Evolutionary conservation across 2,329 filamentous ascomycete genomes (phyloP), one percentile per base, ranked within the genome.

Genomic region (Diplocarpon mali): DNA sequence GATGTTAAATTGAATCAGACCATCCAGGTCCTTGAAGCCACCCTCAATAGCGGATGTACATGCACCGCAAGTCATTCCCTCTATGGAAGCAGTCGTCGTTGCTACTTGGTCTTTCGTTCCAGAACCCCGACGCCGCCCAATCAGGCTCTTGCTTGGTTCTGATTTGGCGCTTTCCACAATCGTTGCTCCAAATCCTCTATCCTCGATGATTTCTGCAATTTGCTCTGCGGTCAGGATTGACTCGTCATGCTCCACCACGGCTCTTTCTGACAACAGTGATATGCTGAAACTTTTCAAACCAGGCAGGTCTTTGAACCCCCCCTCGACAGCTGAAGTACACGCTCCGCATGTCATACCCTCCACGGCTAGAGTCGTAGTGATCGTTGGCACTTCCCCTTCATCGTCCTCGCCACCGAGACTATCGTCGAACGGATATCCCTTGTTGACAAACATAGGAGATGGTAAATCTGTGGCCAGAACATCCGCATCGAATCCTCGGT

Each of bases 61-160:
- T 35, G 92, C 87, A 16, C 90, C 90, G 61, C 92, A 96, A 1
- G 92, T 98, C 92, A 98, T 98, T 40, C 92, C 92, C 54, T 92
- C 86, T 44, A 98, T 85, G 4, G 85, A 80, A 14, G 98, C 73
- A 0, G 89, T 96, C 0, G 89, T 95, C 0, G 78, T 85, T 45
- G 81, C 71, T 3, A 75, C 58, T 40, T 67, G 65, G 54, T 63
- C 50, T 40, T 47, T 55, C 31, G 30, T 51, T 15, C 32, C 40
- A 9, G 47, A 40, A 38, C 51, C 56, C 50, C 60, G 58, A 40
- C 52, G 56, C 52, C 52, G 48, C 50, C 50, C 38, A 46, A 61
- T 61, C 48, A 62, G 57, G 44, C 55, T 56, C n/a, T 57, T 52
- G 4, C 47, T 46, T 40, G 64, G 53, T 35, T 61, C 57, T 43